Conservation (phyloP, 169 alveolate species). For the Plasmodium billcollinsi region DNA sequence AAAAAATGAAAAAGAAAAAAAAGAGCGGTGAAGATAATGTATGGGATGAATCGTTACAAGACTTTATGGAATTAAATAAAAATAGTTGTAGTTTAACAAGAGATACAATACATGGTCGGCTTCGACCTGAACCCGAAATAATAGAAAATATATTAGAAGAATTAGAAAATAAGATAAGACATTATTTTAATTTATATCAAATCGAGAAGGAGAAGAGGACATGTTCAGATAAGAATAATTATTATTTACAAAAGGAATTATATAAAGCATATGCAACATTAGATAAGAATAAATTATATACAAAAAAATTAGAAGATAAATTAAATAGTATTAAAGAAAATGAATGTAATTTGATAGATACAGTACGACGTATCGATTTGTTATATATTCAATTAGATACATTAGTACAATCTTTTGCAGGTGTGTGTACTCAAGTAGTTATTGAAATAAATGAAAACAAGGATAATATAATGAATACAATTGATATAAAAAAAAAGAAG, state of each 20-base stretch:
- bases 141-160: constrained; percentile 88
- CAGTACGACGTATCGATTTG: constrained; percentile 88
- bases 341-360: constrained; percentile 86
- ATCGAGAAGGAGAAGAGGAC: constrained; percentile 87
- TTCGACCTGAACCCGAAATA: constrained; percentile 87
- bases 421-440: constrained; percentile 89
- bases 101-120: constrained; percentile 79
- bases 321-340: constrained; percentile 86
- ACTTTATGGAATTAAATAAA: constrained; percentile 14
- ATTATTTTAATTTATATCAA: constrained; percentile 86
- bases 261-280: constrained; percentile 79
- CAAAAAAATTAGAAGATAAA: constrained; percentile 79
- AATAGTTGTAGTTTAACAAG: constrained; percentile 73
- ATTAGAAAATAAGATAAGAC: constrained; percentile 85
- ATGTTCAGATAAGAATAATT: constrained; percentile 83
- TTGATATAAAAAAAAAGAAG: constrained; percentile 21
- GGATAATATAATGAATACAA: constrained; percentile 26
- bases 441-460: constrained; percentile 46
- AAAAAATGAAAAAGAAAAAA: constrained; percentile 47
- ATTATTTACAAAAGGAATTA: constrained; percentile 86
- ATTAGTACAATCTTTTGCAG: constrained; percentile 91
- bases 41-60: constrained; percentile 33
- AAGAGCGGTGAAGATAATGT: constrained; percentile 22
- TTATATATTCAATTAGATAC: constrained; percentile 90
- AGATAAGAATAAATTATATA: constrained; percentile 77